Conservation (phyloP, 106 monocot species). For the Platanthera guangdongensis region DNA sequence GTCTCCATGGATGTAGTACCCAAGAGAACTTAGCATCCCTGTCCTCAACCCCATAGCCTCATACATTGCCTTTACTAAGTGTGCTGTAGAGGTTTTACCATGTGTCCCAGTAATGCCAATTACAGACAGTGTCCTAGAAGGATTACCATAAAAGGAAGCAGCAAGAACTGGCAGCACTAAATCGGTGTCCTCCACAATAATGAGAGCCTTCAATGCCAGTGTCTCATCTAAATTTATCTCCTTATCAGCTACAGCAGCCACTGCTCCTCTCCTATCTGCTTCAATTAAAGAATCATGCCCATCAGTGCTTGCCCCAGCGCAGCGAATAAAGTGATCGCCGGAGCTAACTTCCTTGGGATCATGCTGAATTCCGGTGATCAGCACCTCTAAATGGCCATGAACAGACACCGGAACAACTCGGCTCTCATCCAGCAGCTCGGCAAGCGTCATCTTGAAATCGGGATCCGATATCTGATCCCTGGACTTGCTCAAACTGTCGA, state of each 20-base stretch:
- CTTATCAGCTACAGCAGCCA: constrained; percentile 74
- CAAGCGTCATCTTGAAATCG: constrained; percentile 65
- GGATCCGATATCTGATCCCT: constrained; percentile 46
- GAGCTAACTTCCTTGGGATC: constrained; percentile 67
- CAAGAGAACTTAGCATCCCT: constrained; percentile 67
- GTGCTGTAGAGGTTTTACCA: constrained; percentile 59
- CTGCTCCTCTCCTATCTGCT: constrained; percentile 85
- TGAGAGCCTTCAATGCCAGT: constrained; percentile 69
- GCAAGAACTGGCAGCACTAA: constrained; percentile 55
- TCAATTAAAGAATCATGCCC: constrained; percentile 43
- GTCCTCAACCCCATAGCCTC: constrained; percentile 79
- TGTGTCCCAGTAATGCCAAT: constrained; percentile 70
- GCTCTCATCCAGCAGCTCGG: constrained; percentile 86
- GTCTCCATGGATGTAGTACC: constrained; percentile 55
- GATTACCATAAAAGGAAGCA: constrained; percentile 57
- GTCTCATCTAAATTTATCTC: constrained; percentile 76
- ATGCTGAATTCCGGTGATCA: constrained; percentile 65
- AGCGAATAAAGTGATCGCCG: constrained; percentile 78
- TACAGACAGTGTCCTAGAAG: constrained; percentile 65
- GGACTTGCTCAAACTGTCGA: constrained; percentile 37
- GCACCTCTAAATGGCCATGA: constrained; percentile 65
- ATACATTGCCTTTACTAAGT: constrained; percentile 78
- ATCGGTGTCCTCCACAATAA: constrained; percentile 76
- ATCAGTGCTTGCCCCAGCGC: constrained; percentile 32
- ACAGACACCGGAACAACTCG: constrained; percentile 71